Percentiles rank a stretch among this genome's conserved stretches.
Evolutionary conservation across 495 filamentous ascomycete genomes (phyloP).

Genomic region (Penicillium coffeae): DNA sequence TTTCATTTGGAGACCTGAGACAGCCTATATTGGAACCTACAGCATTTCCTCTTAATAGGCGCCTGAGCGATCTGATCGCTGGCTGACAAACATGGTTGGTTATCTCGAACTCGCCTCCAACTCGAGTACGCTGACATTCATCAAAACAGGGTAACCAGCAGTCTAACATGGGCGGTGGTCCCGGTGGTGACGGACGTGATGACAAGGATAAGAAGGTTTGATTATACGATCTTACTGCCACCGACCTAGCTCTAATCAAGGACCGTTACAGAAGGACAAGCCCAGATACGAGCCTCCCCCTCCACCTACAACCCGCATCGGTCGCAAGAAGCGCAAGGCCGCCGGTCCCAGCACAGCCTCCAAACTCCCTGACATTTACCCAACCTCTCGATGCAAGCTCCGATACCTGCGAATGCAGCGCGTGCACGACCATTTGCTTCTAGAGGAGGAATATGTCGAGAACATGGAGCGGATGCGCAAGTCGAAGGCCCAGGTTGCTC

Average conservation of each 20-base stretch:
- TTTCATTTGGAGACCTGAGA: background rate
- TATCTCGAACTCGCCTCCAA: constrained; percentile 7
- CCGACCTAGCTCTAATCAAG: constrained; percentile 9
- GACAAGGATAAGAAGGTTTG: constrained; percentile 94
- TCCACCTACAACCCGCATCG: constrained; percentile 92
- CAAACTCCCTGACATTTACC: constrained; percentile 90
- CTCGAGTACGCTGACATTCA: constrained; percentile 20
- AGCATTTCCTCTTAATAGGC: background rate
- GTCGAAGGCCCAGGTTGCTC: constrained; percentile 75
- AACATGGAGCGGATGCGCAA: constrained; percentile 95
- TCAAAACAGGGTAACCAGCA: constrained; percentile 63
- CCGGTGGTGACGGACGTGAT: constrained; percentile 72
- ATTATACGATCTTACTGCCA: background rate
- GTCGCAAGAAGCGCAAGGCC: constrained; percentile 94
- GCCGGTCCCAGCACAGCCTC: constrained; percentile 89
- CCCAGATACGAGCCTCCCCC: constrained; percentile 99
- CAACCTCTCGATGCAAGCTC: constrained; percentile 95
- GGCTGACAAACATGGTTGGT: constrained; percentile 38
- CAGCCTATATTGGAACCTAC: background rate
- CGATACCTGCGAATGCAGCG: constrained; percentile 96
- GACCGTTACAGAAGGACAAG: constrained; percentile 79
- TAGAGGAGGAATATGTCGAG: constrained; percentile 98
- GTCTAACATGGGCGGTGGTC: constrained; percentile 73
- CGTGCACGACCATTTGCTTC: constrained; percentile 92
- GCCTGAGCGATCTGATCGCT: constrained; percentile 13